Evolutionary conservation across 1,139 yeast species (phyloP).

Genomic region (Yamadazyma mexicana): DNA sequence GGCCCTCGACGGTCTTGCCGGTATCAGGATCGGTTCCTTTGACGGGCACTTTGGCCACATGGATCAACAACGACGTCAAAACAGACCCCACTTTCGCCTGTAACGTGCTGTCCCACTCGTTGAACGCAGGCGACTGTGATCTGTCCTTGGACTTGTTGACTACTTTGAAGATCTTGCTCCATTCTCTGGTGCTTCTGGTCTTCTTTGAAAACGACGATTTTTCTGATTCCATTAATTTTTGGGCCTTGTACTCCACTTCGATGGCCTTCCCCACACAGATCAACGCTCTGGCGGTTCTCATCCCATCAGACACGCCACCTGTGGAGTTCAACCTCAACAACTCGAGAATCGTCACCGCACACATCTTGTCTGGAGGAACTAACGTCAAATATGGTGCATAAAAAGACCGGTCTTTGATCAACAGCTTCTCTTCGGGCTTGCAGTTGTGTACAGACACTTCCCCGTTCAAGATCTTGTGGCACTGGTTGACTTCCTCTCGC

Average conservation of each 20-base stretch:
- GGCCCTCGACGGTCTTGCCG: conserved; percentile 61
- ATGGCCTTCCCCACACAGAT: conserved; percentile 80
- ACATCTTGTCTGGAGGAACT: conserved; percentile 76
- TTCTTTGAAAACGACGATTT: conserved; percentile 44
- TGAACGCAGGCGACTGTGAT: conserved; percentile 12
- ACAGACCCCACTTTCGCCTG: conserved; percentile 84
- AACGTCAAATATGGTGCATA: conserved; percentile 80
- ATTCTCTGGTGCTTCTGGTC: conserved; percentile 36
- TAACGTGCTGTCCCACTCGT: conserved; percentile 51
- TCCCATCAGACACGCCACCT: conserved; percentile 79
- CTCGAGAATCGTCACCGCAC: conserved; percentile 83
- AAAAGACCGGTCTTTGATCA: conserved; percentile 52
- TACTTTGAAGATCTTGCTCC: conserved; percentile 42
- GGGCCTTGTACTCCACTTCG: conserved; percentile 80
- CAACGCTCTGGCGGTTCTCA: conserved; percentile 83
- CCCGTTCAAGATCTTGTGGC: conserved; percentile 35
- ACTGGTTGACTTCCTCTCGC: conserved; percentile 58
- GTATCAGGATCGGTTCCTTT: conserved; percentile 78
- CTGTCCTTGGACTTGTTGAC: conserved; percentile 17
- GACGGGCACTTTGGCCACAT: conserved; percentile 81
- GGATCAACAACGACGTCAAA: conserved; percentile 69
- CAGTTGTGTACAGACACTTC: conserved; percentile 18
- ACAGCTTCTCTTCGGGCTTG: conserved; percentile 28
- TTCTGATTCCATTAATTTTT: conserved; percentile 59
- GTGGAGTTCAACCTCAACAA: conserved; percentile 71